A percentile compares a stretch with the other conserved stretches of the same genome.
phyloP scores from a whole-genome alignment of 2,329 filamentous ascomycete genomes.

The Colletotrichum trifolii region DNA sequence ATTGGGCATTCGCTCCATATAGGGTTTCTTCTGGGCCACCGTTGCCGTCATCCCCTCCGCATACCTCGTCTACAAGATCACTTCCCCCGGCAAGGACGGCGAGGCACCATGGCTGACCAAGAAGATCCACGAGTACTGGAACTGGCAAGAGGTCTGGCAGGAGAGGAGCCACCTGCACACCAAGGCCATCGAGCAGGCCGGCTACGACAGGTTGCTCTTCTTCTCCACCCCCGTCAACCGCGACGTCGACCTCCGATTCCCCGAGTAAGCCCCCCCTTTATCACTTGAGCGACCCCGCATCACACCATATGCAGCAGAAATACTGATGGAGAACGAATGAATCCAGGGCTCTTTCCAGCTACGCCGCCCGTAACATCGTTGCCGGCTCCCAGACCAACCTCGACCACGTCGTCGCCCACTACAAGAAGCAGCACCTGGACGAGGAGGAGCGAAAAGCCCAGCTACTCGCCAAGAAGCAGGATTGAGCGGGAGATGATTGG shows the following conservation, averaged over 20 bases:
- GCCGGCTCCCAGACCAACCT: conserved; percentile 66
- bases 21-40: conserved; percentile 55
- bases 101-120: conserved; percentile 58
- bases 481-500: conserved; percentile 14
- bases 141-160: conserved; percentile 62
- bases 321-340: conserved; percentile 28
- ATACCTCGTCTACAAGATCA: conserved; percentile 60
- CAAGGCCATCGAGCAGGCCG: conserved; percentile 64
- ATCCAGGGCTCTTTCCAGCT: conserved; percentile 60
- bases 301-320: neutral
- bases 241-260: conserved; percentile 65
- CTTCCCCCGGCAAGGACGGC: conserved; percentile 60
- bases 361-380: conserved; percentile 63
- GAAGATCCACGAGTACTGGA: conserved; percentile 59
- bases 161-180: conserved; percentile 64
- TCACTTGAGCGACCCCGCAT: neutral
- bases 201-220: conserved; percentile 67
- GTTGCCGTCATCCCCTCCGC: conserved; percentile 57
- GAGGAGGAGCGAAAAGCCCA: conserved; percentile 66
- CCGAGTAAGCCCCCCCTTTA: conserved; percentile 61
- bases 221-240: conserved; percentile 52
- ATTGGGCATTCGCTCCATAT: conserved; percentile 20
- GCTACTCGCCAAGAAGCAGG: conserved; percentile 45
- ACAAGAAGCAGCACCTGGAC: conserved; percentile 63
- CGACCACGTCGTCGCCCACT: conserved; percentile 68